These are phyloP conservation scores for Epithemia pelagica DNA, from an alignment of 108 stramenopile species.

Conservation along the genomic window DNA sequence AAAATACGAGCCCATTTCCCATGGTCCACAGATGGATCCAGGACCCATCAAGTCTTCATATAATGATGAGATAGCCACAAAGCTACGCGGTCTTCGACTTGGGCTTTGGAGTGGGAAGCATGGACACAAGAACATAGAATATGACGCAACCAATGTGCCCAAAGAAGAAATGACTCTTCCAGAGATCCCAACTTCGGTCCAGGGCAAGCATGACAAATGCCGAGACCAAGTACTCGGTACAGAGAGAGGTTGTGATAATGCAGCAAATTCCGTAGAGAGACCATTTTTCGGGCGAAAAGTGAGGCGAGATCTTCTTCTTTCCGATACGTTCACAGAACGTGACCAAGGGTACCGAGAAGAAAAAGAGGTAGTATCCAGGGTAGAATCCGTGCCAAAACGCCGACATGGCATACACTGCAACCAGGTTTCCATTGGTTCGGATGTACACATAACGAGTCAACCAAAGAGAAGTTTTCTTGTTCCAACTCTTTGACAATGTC, in stretches of 20 bases:
- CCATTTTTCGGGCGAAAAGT: slow-evolving; percentile 62
- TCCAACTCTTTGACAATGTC: slow-evolving; percentile 83
- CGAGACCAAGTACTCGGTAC: slow-evolving; percentile 73
- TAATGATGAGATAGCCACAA: no score
- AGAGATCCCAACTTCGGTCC: slow-evolving; percentile 52
- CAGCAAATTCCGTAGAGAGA: slow-evolving; percentile 65
- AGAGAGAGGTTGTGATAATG: slow-evolving; percentile 57
- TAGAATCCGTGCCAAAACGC: slow-evolving; percentile 98
- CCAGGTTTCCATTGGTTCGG: slow-evolving; percentile 71
- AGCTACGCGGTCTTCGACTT: neutral
- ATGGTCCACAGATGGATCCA: no score
- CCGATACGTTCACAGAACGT: slow-evolving; percentile 80
- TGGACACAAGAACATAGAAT: slow-evolving; percentile 49
- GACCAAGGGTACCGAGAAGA: slow-evolving; percentile 79
- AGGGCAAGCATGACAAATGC: slow-evolving; percentile 69
- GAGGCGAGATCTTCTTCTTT: slow-evolving; percentile 78
- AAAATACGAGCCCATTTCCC: no score
- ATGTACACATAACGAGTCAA: slow-evolving; percentile 93
- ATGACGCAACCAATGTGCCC: slow-evolving; percentile 66
- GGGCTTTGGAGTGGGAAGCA: slow-evolving; percentile 51
- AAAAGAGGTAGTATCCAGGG: slow-evolving; percentile 95
- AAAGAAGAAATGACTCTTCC: slow-evolving; percentile 74
- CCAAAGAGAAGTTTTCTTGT: slow-evolving; percentile 94
- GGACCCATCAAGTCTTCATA: no score
- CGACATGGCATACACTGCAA: slow-evolving; percentile 84